These are phyloP conservation scores for Tricladium varicosporioides DNA, from an alignment of 2,329 filamentous ascomycete species.

Conservation along the genomic window DNA sequence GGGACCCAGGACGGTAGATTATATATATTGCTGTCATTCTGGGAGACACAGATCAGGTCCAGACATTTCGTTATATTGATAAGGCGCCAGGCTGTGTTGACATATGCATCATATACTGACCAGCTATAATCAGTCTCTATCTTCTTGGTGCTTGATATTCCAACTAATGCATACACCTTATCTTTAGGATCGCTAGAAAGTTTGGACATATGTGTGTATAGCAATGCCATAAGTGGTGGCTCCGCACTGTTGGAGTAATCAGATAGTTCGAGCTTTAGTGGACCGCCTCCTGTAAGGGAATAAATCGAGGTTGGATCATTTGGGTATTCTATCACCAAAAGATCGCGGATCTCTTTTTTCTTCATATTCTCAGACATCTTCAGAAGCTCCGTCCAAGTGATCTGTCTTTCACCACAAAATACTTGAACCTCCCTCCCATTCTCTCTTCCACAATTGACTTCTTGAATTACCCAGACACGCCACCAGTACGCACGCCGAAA, in stretches of 20 bases:
- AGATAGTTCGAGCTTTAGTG: conserved; percentile 4
- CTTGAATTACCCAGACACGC: conserved; percentile 17
- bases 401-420: conserved; percentile 10
- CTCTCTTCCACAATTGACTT: conserved; percentile 6
- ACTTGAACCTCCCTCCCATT: conserved; percentile 3
- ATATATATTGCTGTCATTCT: conserved; percentile 11
- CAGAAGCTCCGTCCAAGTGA: conserved; percentile 5
- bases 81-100: conserved; percentile 5
- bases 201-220: conserved; percentile 12
- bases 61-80: conserved; percentile 1
- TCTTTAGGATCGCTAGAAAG: conserved; percentile 4
- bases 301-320: conserved; percentile 6
- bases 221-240: conserved; percentile 4
- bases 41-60: conserved; percentile 4
- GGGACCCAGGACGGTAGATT: conserved; percentile 12
- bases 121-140: conserved; percentile 12
- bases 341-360: background rate
- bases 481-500: conserved; percentile 16
- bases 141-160: conserved; percentile 6
- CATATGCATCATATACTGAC: conserved; percentile 1
- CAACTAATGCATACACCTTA: conserved; percentile 17
- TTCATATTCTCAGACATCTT: conserved; percentile 4
- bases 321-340: conserved; percentile 3
- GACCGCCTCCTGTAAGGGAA: conserved; percentile 12
- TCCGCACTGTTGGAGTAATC: background rate